A percentile compares a stretch with the other conserved stretches of the same genome.
Conservation (phyloP, 768 basidiomycete genomes). For the Pisolithus sp. region DNA sequence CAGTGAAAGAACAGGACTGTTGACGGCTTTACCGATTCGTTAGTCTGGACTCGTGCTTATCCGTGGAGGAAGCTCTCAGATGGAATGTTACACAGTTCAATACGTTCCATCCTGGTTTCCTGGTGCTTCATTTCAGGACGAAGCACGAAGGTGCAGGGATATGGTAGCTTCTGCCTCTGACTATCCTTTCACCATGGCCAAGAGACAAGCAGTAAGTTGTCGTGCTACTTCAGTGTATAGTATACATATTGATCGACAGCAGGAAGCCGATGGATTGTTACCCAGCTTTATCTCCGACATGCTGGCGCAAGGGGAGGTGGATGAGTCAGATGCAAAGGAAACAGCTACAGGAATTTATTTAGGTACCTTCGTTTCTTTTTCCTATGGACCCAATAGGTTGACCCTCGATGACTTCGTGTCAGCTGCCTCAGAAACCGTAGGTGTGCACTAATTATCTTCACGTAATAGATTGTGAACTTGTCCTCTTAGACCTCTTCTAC, state of each 20-base stretch:
- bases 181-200: conserved; percentile 5
- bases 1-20: conserved; percentile 16
- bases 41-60: conserved; percentile 4
- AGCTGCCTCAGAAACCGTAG: conserved; percentile 24
- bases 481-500: conserved; percentile 14
- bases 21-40: conserved; percentile 24
- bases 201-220: neutral
- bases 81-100: conserved; percentile 11
- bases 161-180: neutral
- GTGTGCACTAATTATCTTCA: neutral
- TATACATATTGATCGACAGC: no score
- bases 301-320: no score
- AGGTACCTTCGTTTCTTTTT: no score
- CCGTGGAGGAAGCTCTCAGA: neutral
- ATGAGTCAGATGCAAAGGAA: no score
- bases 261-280: no score
- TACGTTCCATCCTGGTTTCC: conserved; percentile 21
- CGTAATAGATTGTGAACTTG: neutral
- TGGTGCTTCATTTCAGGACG: neutral
- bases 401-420: conserved; percentile 12
- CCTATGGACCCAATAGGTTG: no score
- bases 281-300: no score
- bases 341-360: no score
- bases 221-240: no score
- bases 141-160: neutral